Conservation (phyloP, 129 eudicot genomes). For the Flaveria robusta region DNA sequence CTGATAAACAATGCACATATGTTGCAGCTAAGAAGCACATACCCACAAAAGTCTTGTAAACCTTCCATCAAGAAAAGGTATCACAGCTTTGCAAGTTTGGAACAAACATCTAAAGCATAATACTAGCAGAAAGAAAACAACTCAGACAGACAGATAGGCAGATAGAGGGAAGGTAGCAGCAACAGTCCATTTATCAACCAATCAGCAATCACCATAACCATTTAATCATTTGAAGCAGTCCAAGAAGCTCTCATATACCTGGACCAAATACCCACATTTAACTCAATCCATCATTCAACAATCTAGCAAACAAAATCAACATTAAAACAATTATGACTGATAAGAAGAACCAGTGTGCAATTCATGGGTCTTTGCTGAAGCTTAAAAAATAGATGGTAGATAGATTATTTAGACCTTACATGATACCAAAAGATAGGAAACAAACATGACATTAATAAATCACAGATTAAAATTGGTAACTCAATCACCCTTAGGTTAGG, state of each 20-base stretch:
- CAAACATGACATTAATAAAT: no score
- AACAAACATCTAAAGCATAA: constrained; percentile 26
- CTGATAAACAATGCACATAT: constrained; percentile 20
- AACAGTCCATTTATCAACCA: constrained; percentile 76
- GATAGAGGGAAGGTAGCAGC: constrained; percentile 58
- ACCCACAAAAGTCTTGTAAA: constrained; percentile 5
- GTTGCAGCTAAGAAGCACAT: constrained; percentile 18
- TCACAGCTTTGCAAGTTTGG: constrained; percentile 21
- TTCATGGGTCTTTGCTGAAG: neutral
- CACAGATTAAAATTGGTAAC: neutral
- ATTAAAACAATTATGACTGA: neutral
- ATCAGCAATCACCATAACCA: constrained; percentile 81
- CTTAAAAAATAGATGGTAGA: neutral
- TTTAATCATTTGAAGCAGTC: constrained; percentile 67
- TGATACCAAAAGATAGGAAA: no score
- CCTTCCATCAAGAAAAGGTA: constrained; percentile 7
- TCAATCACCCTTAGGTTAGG: neutral
- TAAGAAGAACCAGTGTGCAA: neutral
- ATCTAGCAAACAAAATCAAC: constrained; percentile 3
- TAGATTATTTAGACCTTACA: no score
- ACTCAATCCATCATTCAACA: constrained; percentile 54
- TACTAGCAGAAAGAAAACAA: constrained; percentile 28
- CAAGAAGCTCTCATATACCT: constrained; percentile 86
- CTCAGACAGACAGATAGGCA: constrained; percentile 46
- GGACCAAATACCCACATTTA: constrained; percentile 61